Percentiles rank a stretch among this genome's conserved stretches.
Evolutionary conservation across 73 alveolate species (phyloP).

Genomic region (Loxodes magnus): DNA sequence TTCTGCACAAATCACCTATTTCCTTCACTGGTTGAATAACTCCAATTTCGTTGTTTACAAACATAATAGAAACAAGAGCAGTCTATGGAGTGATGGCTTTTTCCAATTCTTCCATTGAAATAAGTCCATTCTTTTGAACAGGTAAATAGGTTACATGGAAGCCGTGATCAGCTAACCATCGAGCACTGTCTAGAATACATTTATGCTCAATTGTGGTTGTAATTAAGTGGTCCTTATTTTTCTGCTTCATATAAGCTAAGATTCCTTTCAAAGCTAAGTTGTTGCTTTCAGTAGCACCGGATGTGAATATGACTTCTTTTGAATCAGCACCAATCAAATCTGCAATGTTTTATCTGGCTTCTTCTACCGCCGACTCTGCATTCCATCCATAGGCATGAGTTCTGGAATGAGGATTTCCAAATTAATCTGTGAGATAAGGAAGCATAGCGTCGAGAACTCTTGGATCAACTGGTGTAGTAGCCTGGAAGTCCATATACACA

Average conservation of each 20-base stretch:
- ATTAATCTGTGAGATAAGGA: slow-evolving; percentile 57
- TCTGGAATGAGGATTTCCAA: slow-evolving; percentile 79
- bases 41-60: slow-evolving; percentile 99
- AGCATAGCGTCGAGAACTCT: slow-evolving; percentile 77
- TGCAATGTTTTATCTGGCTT: slow-evolving; percentile 78
- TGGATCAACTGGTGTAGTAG: slow-evolving; percentile 75
- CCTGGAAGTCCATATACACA: slow-evolving; percentile 65
- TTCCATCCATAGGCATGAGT: slow-evolving; percentile 71
- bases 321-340: slow-evolving; percentile 69
- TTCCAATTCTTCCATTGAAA: slow-evolving; percentile 52
- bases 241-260: slow-evolving; percentile 37
- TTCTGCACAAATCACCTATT: slow-evolving; percentile 86
- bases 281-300: slow-evolving; percentile 99
- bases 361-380: slow-evolving; percentile 63
- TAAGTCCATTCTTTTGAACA: slow-evolving; percentile 82
- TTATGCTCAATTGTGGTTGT: slow-evolving; percentile 96
- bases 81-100: slow-evolving; percentile 86
- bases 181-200: slow-evolving; percentile 93
- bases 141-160: slow-evolving; percentile 90
- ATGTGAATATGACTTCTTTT: slow-evolving; percentile 94
- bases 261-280: slow-evolving; percentile 91
- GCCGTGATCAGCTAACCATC: slow-evolving; percentile 90
- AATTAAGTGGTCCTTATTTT: slow-evolving; percentile 76
- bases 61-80: slow-evolving; percentile 83
- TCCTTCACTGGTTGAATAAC: slow-evolving; percentile 95